A percentile compares a stretch with the other conserved stretches of the same genome.
Conservation (phyloP, 129 eudicot genomes). For the Sambucus nigra region DNA sequence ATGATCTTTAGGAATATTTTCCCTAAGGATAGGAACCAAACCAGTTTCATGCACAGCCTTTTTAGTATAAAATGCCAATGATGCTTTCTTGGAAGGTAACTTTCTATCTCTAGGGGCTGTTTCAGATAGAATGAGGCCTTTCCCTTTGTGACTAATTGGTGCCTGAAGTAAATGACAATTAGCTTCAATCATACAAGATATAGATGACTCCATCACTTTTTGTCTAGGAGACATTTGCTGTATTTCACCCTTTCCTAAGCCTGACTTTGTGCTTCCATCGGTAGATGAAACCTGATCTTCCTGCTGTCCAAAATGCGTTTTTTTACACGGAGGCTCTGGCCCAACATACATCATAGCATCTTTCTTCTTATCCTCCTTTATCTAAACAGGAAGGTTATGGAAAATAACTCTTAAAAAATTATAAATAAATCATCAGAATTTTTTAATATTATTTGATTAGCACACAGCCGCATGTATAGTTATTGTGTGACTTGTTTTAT, state of each 20-base stretch:
- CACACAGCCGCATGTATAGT: not conserved
- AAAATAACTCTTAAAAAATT: not conserved
- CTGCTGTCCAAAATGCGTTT: conserved; percentile 9
- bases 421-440: not conserved
- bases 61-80: conserved; percentile 4
- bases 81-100: conserved; percentile 5
- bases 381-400: not conserved
- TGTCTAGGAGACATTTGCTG: not conserved
- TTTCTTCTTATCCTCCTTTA: conserved; percentile 17
- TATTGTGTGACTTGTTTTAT: not conserved
- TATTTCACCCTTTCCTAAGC: conserved; percentile 9
- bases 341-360: conserved; percentile 11
- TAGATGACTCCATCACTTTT: conserved; percentile 11
- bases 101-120: conserved; percentile 1
- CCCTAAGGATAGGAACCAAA: conserved; percentile 14
- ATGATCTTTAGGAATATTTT: conserved; percentile 16
- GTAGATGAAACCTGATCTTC: conserved; percentile 31
- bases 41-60: not conserved
- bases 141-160: conserved; percentile 13
- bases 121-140: conserved; percentile 14
- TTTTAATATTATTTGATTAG: not conserved
- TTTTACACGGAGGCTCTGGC: conserved; percentile 24
- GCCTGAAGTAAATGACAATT: conserved; percentile 6
- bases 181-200: conserved; percentile 9
- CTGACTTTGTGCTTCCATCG: not conserved